Evolutionary conservation across 176 grass and related monocot genomes (phyloP), one percentile per base, ranked within the genome.

Genomic region (Pontederia paniculata): DNA sequence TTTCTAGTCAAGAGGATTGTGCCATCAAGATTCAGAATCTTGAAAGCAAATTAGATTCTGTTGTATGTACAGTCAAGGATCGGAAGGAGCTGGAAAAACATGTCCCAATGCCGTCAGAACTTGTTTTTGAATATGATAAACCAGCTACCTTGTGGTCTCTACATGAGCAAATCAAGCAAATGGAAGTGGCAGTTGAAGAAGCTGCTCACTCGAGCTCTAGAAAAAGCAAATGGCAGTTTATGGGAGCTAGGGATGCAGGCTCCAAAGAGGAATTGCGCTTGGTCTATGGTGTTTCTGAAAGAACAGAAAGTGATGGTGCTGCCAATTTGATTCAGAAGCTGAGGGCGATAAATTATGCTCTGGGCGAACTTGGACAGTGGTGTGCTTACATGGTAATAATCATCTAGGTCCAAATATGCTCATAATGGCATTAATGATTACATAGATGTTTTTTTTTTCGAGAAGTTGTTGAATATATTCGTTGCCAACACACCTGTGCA

Each of bases 1-100:
- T 98, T 55, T 88, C 86, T 58, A 98, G 93, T 78, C 93, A 98
- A 77, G 86, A 98, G 53, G 93, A 98, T 65, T 98, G 93, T 79
- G 93, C 93, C 22, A 98, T 98, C 80, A 98, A 98, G 76, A 98
- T 98, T 74, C 75, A 86, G 52, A 98, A 98, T 77, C 86, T 98
- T 53, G 93, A 98, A 67, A 98, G 71, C 37, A 98, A 98, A 68
- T 68, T 98, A 65, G 93, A 98, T 77, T 98, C 83, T 2, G 21
- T 90, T 58, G 93, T 98, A 18, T 98, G 80, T 66, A 98, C 93
- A 3, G 81, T 98, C 14, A 98, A 98, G 66, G 93, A 98, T 70
- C 72, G 93, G 45, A 90, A 78, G 60, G 93, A 98, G 66, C 80
- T 98, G 45, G 93, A 98, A 66, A 98, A 98, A 61, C 93, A 98